phyloP scores from a whole-genome alignment of 2,329 filamentous ascomycete genomes.

The Verticillium zaregamsianum region DNA sequence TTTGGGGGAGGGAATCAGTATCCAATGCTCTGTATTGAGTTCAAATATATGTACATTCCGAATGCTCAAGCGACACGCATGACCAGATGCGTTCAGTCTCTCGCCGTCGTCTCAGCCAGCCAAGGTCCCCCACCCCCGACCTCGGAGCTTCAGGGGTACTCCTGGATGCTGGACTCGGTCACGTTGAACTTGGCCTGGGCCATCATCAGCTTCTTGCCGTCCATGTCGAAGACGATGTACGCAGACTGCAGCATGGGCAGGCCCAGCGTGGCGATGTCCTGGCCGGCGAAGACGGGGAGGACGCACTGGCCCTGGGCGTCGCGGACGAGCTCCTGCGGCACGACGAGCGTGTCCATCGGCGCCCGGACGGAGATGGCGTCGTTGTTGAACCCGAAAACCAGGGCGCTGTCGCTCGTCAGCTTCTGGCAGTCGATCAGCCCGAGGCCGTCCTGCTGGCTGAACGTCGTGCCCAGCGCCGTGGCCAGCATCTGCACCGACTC shows the following conservation, averaged over 20 bases:
- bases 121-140: too few species aligned
- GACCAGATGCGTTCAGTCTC: too few species aligned
- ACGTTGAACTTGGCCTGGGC: conserved; percentile 7
- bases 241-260: conserved; percentile 2
- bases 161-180: conserved; percentile 1
- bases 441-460: neutral
- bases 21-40: too few species aligned
- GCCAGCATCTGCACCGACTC: neutral
- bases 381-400: conserved; percentile 3
- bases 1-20: too few species aligned
- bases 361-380: conserved; percentile 3
- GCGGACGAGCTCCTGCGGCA: neutral
- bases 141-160: neutral
- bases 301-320: neutral
- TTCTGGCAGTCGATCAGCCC: neutral
- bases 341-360: neutral
- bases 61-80: too few species aligned
- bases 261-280: neutral
- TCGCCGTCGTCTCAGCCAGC: too few species aligned
- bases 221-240: conserved; percentile 7
- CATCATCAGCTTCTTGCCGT: neutral
- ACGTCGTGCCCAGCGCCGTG: neutral
- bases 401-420: neutral
- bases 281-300: neutral
- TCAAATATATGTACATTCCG: too few species aligned